phyloP scores from a whole-genome alignment of 257 asterid species.

The Haberlea rhodopensis region DNA sequence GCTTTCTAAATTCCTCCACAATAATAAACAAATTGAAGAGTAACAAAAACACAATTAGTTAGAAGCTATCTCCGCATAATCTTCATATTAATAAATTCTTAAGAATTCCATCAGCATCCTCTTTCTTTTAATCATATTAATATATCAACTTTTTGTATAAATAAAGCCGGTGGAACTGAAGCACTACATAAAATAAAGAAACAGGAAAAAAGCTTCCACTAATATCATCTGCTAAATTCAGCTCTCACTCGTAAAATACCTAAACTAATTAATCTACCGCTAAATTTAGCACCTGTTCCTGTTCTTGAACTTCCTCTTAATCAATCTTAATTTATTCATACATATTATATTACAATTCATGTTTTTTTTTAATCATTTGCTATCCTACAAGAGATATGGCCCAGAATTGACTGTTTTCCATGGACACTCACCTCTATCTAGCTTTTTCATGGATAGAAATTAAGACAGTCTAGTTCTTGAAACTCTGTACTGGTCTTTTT shows the following conservation, averaged over 20 bases:
- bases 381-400: constrained; percentile 43
- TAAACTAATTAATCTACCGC: constrained; percentile 35
- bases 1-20: too few species aligned
- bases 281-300: constrained; percentile 87
- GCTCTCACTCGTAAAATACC: constrained; percentile 32
- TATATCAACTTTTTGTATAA: constrained; percentile 25
- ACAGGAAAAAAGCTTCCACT: constrained; percentile 54
- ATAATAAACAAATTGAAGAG: constrained; percentile 3
- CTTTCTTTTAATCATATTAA: neutral
- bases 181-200: constrained; percentile 39
- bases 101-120: constrained; percentile 13
- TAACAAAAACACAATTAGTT: neutral
- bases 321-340: constrained; percentile 14
- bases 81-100: neutral
- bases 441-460: constrained; percentile 6
- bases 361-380: too few species aligned
- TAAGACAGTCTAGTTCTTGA: neutral
- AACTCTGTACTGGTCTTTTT: constrained; percentile 13
- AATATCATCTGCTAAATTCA: constrained; percentile 59
- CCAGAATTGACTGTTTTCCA: constrained; percentile 54
- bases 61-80: neutral
- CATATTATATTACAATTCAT: constrained; percentile 23
- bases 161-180: constrained; percentile 24
- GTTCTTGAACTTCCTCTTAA: constrained; percentile 36
- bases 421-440: constrained; percentile 37